A percentile compares a stretch with the other conserved stretches of the same genome.
phyloP scores from a whole-genome alignment of 208 protist species.

The Trypanosoma scelopori region DNA sequence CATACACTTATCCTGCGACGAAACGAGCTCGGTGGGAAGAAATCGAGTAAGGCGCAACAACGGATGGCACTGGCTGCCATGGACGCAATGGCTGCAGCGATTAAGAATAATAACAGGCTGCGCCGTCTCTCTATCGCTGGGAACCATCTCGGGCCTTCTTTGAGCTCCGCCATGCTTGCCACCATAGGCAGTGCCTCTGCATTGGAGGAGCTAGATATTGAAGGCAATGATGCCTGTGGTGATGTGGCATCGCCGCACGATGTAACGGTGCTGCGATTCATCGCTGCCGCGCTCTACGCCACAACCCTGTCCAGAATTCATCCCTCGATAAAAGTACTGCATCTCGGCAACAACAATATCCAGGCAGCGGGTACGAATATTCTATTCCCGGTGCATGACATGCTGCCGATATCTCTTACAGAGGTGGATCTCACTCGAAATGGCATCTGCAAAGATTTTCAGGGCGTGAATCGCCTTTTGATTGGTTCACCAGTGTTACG shows the following conservation, averaged over 20 bases:
- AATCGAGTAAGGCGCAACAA: constrained; percentile 30
- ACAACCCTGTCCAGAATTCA: constrained; percentile 1
- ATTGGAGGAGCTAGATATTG: constrained; percentile 77
- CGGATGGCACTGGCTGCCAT: constrained; percentile 44
- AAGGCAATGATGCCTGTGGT: constrained; percentile 74
- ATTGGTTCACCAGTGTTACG: constrained; percentile 32
- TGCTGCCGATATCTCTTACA: constrained; percentile 29
- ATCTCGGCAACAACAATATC: constrained; percentile 73
- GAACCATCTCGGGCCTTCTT: constrained; percentile 73
- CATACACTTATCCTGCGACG: constrained; percentile 60
- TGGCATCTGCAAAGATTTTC: constrained; percentile 50
- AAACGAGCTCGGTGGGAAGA: constrained; percentile 40
- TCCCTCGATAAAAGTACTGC: constrained; percentile 41
- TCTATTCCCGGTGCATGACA: constrained; percentile 40
- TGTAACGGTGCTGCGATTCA: constrained; percentile 30
- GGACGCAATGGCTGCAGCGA: constrained; percentile 47
- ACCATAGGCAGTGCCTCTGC: constrained; percentile 39
- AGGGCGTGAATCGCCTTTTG: constrained; percentile 42
- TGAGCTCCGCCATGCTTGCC: constrained; percentile 53
- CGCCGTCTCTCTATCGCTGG: constrained; percentile 59
- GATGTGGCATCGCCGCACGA: constrained; percentile 53
- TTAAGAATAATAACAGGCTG: constrained; percentile 49
- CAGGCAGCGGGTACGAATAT: constrained; percentile 39
- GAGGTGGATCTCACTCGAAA: constrained; percentile 78
- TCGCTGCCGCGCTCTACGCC: constrained; percentile 55